A percentile compares a stretch with the other conserved stretches of the same genome.
These are phyloP conservation scores for Starmerella floris DNA, from an alignment of 805 yeast species.

Conservation along the genomic window DNA sequence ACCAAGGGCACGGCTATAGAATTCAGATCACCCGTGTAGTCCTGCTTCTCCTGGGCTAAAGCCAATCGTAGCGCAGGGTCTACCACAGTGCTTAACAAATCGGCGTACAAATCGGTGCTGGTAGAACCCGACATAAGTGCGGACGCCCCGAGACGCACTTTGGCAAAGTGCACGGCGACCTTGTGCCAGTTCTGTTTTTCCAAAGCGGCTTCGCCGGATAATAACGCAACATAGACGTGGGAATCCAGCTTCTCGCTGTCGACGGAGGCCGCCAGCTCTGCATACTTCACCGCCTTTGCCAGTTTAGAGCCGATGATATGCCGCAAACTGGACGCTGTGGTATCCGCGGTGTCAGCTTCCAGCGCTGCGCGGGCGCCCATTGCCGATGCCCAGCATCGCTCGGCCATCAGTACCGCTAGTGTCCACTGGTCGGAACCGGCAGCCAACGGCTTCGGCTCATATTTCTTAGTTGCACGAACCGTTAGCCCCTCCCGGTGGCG, in stretches of 20 bases:
- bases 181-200: slow-evolving; percentile 42
- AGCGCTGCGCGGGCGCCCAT: slow-evolving; percentile 45
- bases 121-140: slow-evolving; percentile 30
- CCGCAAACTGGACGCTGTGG: slow-evolving; percentile 26
- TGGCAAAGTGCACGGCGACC: slow-evolving; percentile 41
- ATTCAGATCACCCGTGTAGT: slow-evolving; percentile 28
- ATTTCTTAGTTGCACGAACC: slow-evolving; percentile 46
- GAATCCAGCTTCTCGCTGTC: slow-evolving; percentile 18
- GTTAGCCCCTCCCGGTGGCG: slow-evolving; percentile 53
- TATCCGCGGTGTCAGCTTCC: slow-evolving; percentile 38
- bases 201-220: slow-evolving; percentile 40
- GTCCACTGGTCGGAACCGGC: slow-evolving; percentile 36
- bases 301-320: slow-evolving; percentile 50
- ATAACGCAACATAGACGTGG: slow-evolving; percentile 31
- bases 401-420: slow-evolving; percentile 47
- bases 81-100: slow-evolving; percentile 42
- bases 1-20: slow-evolving; percentile 37
- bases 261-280: slow-evolving; percentile 30
- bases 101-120: slow-evolving; percentile 30
- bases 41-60: slow-evolving; percentile 31
- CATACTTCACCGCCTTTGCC: slow-evolving; percentile 43
- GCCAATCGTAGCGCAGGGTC: slow-evolving; percentile 56
- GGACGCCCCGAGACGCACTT: slow-evolving; percentile 50
- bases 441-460: slow-evolving; percentile 34
- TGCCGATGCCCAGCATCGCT: slow-evolving; percentile 61